phyloP scores from a whole-genome alignment of 768 basidiomycete genomes.

The Russula virescens region DNA sequence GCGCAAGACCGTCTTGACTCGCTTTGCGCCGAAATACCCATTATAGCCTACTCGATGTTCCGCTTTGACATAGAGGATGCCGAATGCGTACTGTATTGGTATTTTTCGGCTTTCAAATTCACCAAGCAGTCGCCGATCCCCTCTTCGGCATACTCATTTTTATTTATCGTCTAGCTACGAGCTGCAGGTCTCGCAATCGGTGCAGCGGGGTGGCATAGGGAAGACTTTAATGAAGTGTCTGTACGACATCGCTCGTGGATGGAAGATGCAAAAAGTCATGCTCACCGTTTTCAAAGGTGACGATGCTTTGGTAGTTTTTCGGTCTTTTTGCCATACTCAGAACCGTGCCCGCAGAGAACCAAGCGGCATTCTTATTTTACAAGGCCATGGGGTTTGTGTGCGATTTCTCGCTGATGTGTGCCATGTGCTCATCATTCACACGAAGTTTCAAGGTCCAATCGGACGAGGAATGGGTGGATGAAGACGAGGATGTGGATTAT shows the following conservation, averaged over 20 bases:
- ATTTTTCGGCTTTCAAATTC: conserved; percentile 18
- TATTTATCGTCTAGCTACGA: conserved; percentile 54
- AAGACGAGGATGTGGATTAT: conserved; percentile 34
- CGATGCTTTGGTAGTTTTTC: conserved; percentile 2
- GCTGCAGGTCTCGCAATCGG: conserved; percentile 49
- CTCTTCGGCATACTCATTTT: not conserved
- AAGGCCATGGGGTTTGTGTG: conserved; percentile 43
- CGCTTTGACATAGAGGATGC: conserved; percentile 67
- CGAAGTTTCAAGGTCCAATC: conserved; percentile 5
- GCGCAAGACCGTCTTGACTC: conserved; percentile 8
- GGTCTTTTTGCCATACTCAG: not conserved
- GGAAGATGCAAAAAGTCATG: conserved; percentile 62
- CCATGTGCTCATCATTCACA: not conserved
- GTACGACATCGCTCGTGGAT: conserved; percentile 43
- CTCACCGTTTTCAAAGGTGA: conserved; percentile 75
- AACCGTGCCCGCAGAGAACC: conserved; percentile 37
- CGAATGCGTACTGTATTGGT: conserved; percentile 69
- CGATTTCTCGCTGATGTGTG: not conserved
- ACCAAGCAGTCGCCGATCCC: not conserved
- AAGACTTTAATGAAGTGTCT: conserved; percentile 46
- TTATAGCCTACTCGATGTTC: conserved; percentile 46
- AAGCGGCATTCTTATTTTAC: conserved; percentile 48
- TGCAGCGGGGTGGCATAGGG: conserved; percentile 54
- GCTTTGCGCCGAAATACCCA: conserved; percentile 30
- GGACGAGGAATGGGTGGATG: conserved; percentile 30